Evolutionary conservation across 441 rosid genomes (phyloP).

Genomic region (Breynia disticha): DNA sequence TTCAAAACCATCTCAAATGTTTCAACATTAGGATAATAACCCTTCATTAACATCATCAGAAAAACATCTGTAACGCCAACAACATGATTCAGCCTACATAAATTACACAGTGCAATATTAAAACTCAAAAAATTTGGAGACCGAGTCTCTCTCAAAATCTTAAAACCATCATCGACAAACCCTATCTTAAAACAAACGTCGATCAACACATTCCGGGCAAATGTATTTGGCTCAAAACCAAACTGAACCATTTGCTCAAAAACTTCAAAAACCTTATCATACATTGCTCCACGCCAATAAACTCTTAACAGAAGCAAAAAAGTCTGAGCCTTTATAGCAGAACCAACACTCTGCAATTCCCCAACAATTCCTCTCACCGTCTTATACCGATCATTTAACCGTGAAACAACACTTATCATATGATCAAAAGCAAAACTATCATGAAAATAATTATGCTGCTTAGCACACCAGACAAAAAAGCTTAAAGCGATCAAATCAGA

Average conservation of each 20-base stretch:
- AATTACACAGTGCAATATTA: constrained; percentile 44
- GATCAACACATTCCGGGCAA: constrained; percentile 48
- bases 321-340: constrained; percentile 34
- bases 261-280: constrained; percentile 41
- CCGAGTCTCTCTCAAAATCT: constrained; percentile 28
- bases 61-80: constrained; percentile 26
- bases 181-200: constrained; percentile 47
- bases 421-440: constrained; percentile 30
- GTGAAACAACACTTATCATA: constrained; percentile 39
- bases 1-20: constrained; percentile 47
- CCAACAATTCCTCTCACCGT: constrained; percentile 29
- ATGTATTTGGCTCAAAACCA: constrained; percentile 49
- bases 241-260: constrained; percentile 34
- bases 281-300: constrained; percentile 57
- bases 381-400: constrained; percentile 23
- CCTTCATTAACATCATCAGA: constrained; percentile 39
- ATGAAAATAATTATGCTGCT: constrained; percentile 47
- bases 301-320: constrained; percentile 54
- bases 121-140: constrained; percentile 51
- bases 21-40: constrained; percentile 47
- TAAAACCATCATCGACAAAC: constrained; percentile 27
- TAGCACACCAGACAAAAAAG: constrained; percentile 53
- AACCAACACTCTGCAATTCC: constrained; percentile 35
- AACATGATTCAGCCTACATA: constrained; percentile 39
- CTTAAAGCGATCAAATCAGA: constrained; percentile 52